These are phyloP conservation scores for Atkinsonella hypoxylon DNA, from an alignment of 2,329 filamentous ascomycete species.

Conservation along the genomic window DNA sequence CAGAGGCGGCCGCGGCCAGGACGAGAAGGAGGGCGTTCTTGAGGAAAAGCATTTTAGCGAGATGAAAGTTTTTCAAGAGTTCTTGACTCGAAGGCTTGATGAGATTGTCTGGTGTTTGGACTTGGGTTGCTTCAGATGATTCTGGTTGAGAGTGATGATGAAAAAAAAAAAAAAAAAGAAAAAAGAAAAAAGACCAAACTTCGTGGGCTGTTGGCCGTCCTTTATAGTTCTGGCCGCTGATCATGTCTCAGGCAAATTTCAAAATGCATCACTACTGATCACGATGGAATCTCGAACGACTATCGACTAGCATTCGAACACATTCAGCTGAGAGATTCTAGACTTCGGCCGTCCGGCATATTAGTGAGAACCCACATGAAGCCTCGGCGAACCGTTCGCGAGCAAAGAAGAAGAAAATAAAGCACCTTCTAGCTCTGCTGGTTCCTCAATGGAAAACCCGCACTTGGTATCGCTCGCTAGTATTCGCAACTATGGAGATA, in stretches of 20 bases:
- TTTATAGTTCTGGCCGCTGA: background rate
- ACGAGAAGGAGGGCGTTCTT: slow-evolving; percentile 5
- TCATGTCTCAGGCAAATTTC: background rate
- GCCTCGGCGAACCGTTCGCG: background rate
- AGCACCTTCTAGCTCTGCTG: background rate
- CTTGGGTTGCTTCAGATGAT: background rate
- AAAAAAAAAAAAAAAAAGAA: too few relatives aligned
- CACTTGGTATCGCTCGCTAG: too few relatives aligned
- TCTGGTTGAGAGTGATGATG: background rate
- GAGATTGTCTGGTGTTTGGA: background rate
- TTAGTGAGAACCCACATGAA: background rate
- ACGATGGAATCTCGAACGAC: background rate
- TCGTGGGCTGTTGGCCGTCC: background rate
- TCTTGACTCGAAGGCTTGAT: background rate
- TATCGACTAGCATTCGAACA: too few relatives aligned
- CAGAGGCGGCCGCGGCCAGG: slow-evolving; percentile 2
- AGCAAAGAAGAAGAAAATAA: background rate
- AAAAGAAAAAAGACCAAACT: background rate
- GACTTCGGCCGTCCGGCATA: background rate
- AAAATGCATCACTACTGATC: background rate
- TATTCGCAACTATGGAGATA: background rate
- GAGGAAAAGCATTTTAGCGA: slow-evolving; percentile 4
- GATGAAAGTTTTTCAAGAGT: background rate
- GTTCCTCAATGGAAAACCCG: background rate
- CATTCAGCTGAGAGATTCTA: background rate